phyloP scores from a whole-genome alignment of 805 yeast species.

The Lipomyces oligophaga region DNA sequence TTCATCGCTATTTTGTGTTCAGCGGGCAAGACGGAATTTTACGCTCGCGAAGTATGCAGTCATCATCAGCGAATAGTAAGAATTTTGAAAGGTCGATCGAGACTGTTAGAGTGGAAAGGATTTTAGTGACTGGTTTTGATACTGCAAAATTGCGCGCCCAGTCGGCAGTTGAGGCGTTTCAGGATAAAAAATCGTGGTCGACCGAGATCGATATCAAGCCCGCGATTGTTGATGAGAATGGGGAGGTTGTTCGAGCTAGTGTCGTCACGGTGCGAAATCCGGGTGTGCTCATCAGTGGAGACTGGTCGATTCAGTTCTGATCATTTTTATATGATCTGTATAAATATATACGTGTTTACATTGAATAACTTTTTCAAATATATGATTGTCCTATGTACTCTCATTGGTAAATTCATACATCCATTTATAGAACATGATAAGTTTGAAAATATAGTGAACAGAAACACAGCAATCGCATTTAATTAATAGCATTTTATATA shows the following conservation, averaged over 20 bases:
- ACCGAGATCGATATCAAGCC: constrained; percentile 34
- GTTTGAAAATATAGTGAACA: too few relatives aligned
- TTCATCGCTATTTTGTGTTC: constrained; percentile 42
- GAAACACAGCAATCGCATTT: too few relatives aligned
- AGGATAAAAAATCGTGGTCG: constrained; percentile 41
- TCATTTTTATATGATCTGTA: too few relatives aligned
- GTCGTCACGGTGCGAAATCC: constrained; percentile 49
- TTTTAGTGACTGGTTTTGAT: constrained; percentile 47
- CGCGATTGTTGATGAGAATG: too few relatives aligned
- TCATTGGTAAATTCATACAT: background rate
- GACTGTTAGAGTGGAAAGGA: constrained; percentile 51
- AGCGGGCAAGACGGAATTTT: constrained; percentile 37
- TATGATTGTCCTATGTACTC: background rate
- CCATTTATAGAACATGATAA: too few relatives aligned
- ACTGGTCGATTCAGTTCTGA: constrained; percentile 48
- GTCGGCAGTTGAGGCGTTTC: constrained; percentile 37
- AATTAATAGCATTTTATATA: too few relatives aligned
- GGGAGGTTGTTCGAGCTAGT: constrained; percentile 26
- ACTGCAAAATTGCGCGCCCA: constrained; percentile 12
- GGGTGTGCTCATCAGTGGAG: constrained; percentile 42
- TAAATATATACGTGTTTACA: too few relatives aligned
- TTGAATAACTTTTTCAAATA: too few relatives aligned
- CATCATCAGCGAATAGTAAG: constrained; percentile 11
- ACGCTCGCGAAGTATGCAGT: constrained; percentile 31
- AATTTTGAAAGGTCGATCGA: constrained; percentile 34